These are phyloP conservation scores for Grigorovia humatica DNA, from an alignment of 805 yeast species.

Conservation along the genomic window DNA sequence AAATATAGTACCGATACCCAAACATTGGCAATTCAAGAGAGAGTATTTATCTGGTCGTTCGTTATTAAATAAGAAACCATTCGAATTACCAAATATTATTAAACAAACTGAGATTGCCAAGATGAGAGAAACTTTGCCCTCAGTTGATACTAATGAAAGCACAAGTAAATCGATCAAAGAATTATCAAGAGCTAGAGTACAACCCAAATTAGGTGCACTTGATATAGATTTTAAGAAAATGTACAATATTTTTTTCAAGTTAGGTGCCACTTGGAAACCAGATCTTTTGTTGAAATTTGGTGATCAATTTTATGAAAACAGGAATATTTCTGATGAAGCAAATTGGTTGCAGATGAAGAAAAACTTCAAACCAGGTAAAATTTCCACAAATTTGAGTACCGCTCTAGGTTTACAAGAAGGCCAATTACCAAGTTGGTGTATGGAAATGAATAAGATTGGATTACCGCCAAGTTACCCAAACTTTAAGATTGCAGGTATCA, in stretches of 20 bases:
- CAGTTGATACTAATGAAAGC: not conserved
- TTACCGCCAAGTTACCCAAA: conserved; percentile 76
- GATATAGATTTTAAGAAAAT: conserved; percentile 79
- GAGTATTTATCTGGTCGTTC: conserved; percentile 62
- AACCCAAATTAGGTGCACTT: conserved; percentile 75
- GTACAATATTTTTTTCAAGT: conserved; percentile 77
- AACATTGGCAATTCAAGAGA: conserved; percentile 72
- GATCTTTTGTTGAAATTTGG: conserved; percentile 51
- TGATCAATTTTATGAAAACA: conserved; percentile 70
- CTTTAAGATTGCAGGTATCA: conserved; percentile 46
- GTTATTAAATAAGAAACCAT: conserved; percentile 59
- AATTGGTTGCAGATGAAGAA: conserved; percentile 25
- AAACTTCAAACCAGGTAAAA: conserved; percentile 52
- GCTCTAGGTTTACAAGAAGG: conserved; percentile 61
- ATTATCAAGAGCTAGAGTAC: conserved; percentile 70
- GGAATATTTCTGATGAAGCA: conserved; percentile 42
- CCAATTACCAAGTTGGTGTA: conserved; percentile 70
- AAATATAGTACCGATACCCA: conserved; percentile 68
- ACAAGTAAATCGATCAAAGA: conserved; percentile 47
- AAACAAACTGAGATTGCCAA: conserved; percentile 76
- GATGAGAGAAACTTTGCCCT: conserved; percentile 53
- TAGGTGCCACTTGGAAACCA: conserved; percentile 59
- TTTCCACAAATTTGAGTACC: conserved; percentile 48
- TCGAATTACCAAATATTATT: conserved; percentile 68
- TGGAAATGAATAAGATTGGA: conserved; percentile 57